Evolutionary conservation across 2,329 filamentous ascomycete species (phyloP).

Genomic region (Thelonectria olida): DNA sequence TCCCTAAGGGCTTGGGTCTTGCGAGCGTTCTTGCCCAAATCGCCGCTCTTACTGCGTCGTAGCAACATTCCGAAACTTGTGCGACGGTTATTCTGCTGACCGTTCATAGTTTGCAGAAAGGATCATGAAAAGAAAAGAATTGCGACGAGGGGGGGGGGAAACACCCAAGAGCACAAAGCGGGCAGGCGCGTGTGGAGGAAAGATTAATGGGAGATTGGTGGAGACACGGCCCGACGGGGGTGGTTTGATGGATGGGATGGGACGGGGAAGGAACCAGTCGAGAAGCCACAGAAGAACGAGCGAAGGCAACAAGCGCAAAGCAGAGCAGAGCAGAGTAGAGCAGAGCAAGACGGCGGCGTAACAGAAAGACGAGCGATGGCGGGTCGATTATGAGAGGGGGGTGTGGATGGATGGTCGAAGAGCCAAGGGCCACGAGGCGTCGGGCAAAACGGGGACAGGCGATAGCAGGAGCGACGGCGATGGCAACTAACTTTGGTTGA

Average conservation of each 20-base stretch:
- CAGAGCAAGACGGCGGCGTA: neutral
- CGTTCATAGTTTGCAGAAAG: conserved; percentile 43
- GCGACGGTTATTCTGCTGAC: conserved; percentile 43
- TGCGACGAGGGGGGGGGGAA: conserved; percentile 27
- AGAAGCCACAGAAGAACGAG: conserved; percentile 13
- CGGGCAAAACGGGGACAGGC: neutral
- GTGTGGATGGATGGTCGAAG: conserved; percentile 6
- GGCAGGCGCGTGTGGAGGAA: conserved; percentile 33
- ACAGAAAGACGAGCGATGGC: conserved; percentile 2
- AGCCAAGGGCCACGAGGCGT: conserved; percentile 7
- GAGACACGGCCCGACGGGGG: conserved; percentile 22
- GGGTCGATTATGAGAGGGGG: conserved; percentile 3
- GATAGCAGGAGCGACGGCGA: neutral
- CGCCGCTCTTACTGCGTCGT: conserved; percentile 73
- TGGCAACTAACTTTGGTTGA: conserved; percentile 1
- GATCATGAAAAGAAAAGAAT: conserved; percentile 38
- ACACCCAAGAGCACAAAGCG: conserved; percentile 30
- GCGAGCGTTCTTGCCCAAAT: conserved; percentile 67
- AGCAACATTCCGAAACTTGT: conserved; percentile 68
- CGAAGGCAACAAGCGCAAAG: conserved; percentile 5
- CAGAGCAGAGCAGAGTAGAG: neutral
- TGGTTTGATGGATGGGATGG: conserved; percentile 16
- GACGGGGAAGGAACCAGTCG: conserved; percentile 21
- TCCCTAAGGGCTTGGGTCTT: conserved; percentile 65
- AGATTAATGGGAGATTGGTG: conserved; percentile 27